Evolutionary conservation across 306 rosid species (phyloP).

Genomic region (Aeschynomene evenia): DNA sequence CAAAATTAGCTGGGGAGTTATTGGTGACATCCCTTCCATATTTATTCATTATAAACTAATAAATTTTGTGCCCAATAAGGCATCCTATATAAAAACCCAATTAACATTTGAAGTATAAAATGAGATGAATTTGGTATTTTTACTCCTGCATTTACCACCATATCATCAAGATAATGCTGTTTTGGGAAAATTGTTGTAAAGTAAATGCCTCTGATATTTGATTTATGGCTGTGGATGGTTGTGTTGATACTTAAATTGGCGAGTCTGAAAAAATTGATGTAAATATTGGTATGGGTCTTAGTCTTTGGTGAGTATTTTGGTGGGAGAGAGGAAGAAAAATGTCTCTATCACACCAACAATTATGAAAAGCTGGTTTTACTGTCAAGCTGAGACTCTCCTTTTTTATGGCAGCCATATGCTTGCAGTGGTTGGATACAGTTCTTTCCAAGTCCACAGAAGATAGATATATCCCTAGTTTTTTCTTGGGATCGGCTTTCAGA

Average conservation of each 20-base stretch:
- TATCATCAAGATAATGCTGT: neutral
- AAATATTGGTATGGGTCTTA: neutral
- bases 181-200: neutral
- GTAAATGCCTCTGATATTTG: neutral
- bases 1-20: constrained; percentile 10
- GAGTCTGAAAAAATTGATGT: neutral
- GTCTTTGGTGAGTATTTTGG: neutral
- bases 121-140: neutral
- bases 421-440: constrained; percentile 29
- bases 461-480: constrained; percentile 12
- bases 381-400: constrained; percentile 21
- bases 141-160: constrained; percentile 5
- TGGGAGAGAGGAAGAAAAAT: constrained; percentile 1
- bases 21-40: constrained; percentile 11
- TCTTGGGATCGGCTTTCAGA: constrained; percentile 32
- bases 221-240: constrained; percentile 4
- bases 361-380: neutral
- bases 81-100: neutral
- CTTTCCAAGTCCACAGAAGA: constrained; percentile 28
- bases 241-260: constrained; percentile 1
- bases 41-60: neutral
- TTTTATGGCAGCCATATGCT: constrained; percentile 42
- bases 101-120: neutral
- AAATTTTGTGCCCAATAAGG: neutral
- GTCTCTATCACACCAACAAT: neutral